These are phyloP conservation scores for Crithidia mellificae DNA, from an alignment of 208 protist species.

Conservation along the genomic window DNA sequence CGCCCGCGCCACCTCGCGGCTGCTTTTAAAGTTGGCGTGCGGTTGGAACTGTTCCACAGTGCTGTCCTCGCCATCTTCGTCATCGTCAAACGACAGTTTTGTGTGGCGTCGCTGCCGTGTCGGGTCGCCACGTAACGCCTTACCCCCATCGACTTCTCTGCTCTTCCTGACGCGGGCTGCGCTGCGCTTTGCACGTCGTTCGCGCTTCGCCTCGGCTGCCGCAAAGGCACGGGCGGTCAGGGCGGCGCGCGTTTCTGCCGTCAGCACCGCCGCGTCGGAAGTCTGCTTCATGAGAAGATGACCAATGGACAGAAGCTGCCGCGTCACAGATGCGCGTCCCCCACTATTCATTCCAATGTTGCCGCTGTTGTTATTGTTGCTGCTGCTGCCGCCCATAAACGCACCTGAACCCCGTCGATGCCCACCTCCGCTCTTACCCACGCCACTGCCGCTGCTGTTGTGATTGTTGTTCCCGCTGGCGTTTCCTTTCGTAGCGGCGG, in stretches of 20 bases:
- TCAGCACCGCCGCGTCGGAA: neutral
- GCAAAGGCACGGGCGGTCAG: neutral
- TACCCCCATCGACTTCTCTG: too few relatives aligned
- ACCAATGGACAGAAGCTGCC: neutral
- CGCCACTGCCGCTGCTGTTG: slow-evolving; percentile 8
- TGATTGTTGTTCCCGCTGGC: neutral
- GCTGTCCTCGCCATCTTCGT: neutral
- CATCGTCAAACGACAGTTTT: neutral
- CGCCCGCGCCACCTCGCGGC: neutral
- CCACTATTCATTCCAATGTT: too few relatives aligned
- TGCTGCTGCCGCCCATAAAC: neutral
- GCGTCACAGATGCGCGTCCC: neutral
- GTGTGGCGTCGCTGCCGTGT: neutral
- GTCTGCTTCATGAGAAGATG: neutral
- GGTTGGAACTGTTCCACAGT: too few relatives aligned
- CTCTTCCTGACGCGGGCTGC: too few relatives aligned
- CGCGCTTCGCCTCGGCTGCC: neutral
- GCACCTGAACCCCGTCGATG: neutral
- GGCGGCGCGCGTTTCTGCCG: neutral
- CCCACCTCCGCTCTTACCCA: neutral
- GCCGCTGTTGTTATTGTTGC: too few relatives aligned
- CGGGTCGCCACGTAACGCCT: too few relatives aligned
- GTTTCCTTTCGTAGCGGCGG: neutral
- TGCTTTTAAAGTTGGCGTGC: too few relatives aligned
- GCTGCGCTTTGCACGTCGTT: neutral